Evolutionary conservation across 2,329 filamentous ascomycete species (phyloP), one percentile per base, ranked within the genome.

Genomic region (Monosporascus sp.): DNA sequence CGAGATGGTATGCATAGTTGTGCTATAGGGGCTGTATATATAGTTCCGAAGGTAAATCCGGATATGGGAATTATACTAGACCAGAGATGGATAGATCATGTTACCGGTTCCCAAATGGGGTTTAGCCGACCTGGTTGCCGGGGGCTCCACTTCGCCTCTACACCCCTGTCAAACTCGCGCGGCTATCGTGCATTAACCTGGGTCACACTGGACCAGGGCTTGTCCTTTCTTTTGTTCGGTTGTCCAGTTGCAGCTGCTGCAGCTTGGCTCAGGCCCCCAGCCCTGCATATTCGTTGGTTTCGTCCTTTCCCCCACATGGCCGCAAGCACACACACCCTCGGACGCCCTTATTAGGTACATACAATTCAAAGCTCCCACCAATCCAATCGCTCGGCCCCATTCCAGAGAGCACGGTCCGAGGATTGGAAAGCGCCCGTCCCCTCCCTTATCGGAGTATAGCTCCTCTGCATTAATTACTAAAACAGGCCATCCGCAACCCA

Each of bases 101-200:
- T 17, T 17, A 16, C 40, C 19, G 16, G 9, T 20, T 43, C 40
- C 40, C 24, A 46, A 19, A 46, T 24, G 24, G 14, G 43, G 11
- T 24, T 46, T 46, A 31, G 24, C 43, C 24, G 43, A 31, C 8
- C 16, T 46, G 22, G 22, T 2, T 31, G 24, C 24, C 40, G 40
- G n/a, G 24, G n/a, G 24, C n/a, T 24, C 43, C 43, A 27, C 43
- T 26, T 44, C 20, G 19, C 9, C 40, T 11, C 22, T 20, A 2
- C 43, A 26, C 55, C 56, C 59, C 52, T 60, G 60, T 57, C 52
- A 27, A 48, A 51, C 51, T 52, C 54, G 58, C 58, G 61, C 61
- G 61, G 61, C 61, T 63, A 63, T 62, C 61, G 59, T 61, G 61
- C 61, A 59, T 61, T 60, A 59, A 57, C 51, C 53, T 48, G 46